Conservation (phyloP, 345 rosid genomes). For the Brassica nigra region DNA sequence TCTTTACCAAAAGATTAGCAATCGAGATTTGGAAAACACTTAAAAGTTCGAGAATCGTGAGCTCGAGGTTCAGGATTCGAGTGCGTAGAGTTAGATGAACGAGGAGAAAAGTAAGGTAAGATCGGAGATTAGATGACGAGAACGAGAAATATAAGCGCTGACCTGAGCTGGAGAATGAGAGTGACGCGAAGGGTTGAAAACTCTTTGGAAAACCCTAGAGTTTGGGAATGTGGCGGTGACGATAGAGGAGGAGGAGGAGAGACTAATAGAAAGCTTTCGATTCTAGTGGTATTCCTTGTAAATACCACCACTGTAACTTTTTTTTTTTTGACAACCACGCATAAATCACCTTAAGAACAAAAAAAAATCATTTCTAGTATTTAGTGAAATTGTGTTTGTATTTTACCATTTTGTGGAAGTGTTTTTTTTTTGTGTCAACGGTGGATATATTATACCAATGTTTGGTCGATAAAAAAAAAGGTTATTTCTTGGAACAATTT, state of each 20-base stretch:
- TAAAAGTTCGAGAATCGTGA: not conserved
- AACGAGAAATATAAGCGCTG: not conserved
- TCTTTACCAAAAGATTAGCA: not conserved
- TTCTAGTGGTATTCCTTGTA: constrained; percentile 23
- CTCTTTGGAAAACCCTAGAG: constrained; percentile 40
- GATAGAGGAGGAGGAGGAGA: constrained; percentile 24
- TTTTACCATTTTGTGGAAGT: not conserved
- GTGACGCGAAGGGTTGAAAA: constrained; percentile 20
- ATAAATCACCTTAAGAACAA: not conserved
- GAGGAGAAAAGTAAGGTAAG: not conserved
- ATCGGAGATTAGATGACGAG: not conserved
- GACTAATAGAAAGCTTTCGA: constrained; percentile 7
- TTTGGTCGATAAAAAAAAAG: too few relatives aligned
- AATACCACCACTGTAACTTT: not conserved
- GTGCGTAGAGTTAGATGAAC: not conserved
- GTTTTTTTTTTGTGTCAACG: too few relatives aligned
- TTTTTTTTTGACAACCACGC: not conserved
- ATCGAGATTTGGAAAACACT: not conserved
- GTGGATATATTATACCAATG: too few relatives aligned
- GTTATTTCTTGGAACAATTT: too few relatives aligned
- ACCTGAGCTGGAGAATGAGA: constrained; percentile 14
- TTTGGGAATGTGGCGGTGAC: constrained; percentile 25
- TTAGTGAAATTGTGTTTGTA: not conserved
- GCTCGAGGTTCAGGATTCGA: not conserved
- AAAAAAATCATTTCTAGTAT: not conserved